These are phyloP conservation scores for Paxillus involutus DNA, from an alignment of 768 basidiomycete genomes.

Conservation along the genomic window DNA sequence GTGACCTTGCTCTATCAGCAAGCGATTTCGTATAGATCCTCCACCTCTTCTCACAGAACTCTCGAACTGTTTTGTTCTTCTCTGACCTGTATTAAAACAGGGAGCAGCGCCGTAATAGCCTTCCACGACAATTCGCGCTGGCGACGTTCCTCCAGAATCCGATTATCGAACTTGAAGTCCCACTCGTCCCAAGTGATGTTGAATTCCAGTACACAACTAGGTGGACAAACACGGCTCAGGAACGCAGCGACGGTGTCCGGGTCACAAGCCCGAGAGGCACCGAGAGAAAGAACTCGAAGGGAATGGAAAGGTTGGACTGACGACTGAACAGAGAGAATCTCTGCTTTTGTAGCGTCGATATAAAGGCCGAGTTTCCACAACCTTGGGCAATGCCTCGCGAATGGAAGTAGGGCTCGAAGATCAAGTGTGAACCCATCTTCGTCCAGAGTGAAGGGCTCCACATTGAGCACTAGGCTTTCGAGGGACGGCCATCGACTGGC, in stretches of 20 bases:
- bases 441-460: slow-evolving; percentile 39
- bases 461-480: slow-evolving; percentile 45
- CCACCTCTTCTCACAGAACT: slow-evolving; percentile 43
- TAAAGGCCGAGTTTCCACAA: slow-evolving; percentile 37
- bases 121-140: slow-evolving; percentile 39
- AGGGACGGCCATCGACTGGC: slow-evolving; percentile 46
- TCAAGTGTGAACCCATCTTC: slow-evolving; percentile 27
- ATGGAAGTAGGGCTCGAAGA: slow-evolving; percentile 39
- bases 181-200: slow-evolving; percentile 53
- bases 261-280: slow-evolving; percentile 47
- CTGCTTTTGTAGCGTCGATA: slow-evolving; percentile 31
- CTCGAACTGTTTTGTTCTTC: slow-evolving; percentile 42
- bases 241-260: slow-evolving; percentile 48
- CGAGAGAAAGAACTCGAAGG: slow-evolving; percentile 40
- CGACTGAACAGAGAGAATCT: slow-evolving; percentile 6
- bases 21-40: slow-evolving; percentile 48
- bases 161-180: no score
- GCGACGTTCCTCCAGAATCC: slow-evolving; percentile 11
- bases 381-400: slow-evolving; percentile 39
- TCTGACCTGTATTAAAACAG: slow-evolving; percentile 43
- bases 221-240: slow-evolving; percentile 52
- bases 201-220: slow-evolving; percentile 39
- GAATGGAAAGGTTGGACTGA: slow-evolving; percentile 19
- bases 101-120: slow-evolving; percentile 41
- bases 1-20: slow-evolving; percentile 39